These are phyloP conservation scores for Exophiala bonariae DNA, from an alignment of 2,329 filamentous ascomycete genomes.

Conservation along the genomic window DNA sequence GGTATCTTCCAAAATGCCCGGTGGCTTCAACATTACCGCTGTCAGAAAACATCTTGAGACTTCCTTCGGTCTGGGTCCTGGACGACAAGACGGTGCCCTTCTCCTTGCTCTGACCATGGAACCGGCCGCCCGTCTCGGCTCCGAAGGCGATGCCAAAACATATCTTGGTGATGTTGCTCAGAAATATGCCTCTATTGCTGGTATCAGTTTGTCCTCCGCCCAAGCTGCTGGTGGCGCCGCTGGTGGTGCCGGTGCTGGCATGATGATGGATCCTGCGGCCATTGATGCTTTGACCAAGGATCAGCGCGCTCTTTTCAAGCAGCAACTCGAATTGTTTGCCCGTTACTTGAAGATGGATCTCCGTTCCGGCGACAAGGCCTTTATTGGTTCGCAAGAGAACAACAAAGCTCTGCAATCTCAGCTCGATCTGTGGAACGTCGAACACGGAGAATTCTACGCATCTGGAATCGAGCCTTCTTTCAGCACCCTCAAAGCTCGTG, in stretches of 20 bases:
- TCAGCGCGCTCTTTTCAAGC: constrained; percentile 93
- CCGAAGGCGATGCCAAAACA: constrained; percentile 85
- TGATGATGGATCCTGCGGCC: constrained; percentile 99
- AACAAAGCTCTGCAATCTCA: constrained; percentile 87
- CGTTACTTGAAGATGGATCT: constrained; percentile 97
- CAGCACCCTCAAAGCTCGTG: constrained; percentile 86
- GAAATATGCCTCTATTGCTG: constrained; percentile 82
- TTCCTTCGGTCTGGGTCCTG: constrained; percentile 82
- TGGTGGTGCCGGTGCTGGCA: constrained; percentile 68
- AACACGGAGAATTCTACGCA: constrained; percentile 96
- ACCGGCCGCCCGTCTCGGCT: constrained; percentile 81
- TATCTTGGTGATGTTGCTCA: constrained; percentile 87
- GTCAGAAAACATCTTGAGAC: constrained; percentile 94
- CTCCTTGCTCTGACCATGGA: constrained; percentile 91
- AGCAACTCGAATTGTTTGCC: constrained; percentile 92
- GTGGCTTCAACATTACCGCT: constrained; percentile 97
- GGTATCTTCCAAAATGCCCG: constrained; percentile 99
- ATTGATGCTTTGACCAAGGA: constrained; percentile 97
- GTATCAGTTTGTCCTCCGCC: constrained; percentile 78
- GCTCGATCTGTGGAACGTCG: constrained; percentile 88
- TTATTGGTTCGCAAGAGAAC: constrained; percentile 79
- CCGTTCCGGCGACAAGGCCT: constrained; percentile 92
- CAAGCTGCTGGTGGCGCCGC: constrained; percentile 69
- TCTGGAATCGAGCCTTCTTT: constrained; percentile 92
- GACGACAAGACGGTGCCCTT: constrained; percentile 87